Conservation (phyloP, 768 basidiomycete genomes). For the Mycena vulgaris region DNA sequence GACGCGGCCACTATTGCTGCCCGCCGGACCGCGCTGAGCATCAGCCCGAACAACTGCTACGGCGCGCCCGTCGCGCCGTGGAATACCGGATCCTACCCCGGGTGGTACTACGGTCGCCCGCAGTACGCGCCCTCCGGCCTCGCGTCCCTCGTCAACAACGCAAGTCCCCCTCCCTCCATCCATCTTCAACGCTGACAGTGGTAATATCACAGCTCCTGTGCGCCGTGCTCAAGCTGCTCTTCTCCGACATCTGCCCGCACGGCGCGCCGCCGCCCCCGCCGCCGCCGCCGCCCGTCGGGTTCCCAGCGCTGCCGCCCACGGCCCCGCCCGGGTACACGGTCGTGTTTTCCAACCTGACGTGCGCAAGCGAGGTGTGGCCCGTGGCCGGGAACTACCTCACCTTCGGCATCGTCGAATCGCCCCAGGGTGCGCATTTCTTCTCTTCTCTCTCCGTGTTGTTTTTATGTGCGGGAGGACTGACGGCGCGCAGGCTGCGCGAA, state of each 20-base stretch:
- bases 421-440: constrained; percentile 4
- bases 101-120: constrained; percentile 34
- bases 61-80: constrained; percentile 33
- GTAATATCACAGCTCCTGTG: constrained; percentile 8
- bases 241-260: constrained; percentile 15
- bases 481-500: constrained; percentile 17
- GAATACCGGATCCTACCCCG: constrained; percentile 9
- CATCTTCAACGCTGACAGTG: neutral
- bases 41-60: constrained; percentile 10
- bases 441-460: no score
- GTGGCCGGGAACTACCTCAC: constrained; percentile 2
- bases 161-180: neutral
- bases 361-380: constrained; percentile 13
- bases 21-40: neutral
- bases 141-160: constrained; percentile 15
- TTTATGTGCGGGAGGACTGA: neutral
- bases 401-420: constrained; percentile 15
- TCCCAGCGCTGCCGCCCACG: neutral
- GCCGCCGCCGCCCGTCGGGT: neutral
- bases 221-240: constrained; percentile 11
- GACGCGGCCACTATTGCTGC: neutral
- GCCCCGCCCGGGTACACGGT: constrained; percentile 14
- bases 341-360: constrained; percentile 15
- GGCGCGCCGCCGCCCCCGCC: neutral
- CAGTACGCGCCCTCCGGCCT: constrained; percentile 15